Conservation (phyloP, 2,329 filamentous ascomycete genomes). For the Cladosporium halotolerans region DNA sequence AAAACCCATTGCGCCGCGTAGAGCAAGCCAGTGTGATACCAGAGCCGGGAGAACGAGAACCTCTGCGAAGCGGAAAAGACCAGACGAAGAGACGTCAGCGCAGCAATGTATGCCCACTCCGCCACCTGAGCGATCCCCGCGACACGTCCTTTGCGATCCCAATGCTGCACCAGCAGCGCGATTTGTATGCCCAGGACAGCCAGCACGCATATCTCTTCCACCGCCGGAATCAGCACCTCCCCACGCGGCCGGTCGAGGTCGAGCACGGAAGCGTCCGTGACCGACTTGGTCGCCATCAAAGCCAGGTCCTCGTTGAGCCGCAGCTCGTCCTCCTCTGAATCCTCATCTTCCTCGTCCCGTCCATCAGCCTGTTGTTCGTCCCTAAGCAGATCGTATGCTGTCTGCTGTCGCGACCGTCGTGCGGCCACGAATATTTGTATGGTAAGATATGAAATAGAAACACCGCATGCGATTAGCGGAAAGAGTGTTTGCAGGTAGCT, state of each 20-base stretch:
- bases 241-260: conserved; percentile 70
- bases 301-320: conserved; percentile 52
- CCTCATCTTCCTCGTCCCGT: conserved; percentile 27
- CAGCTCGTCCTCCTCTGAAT: conserved; percentile 52
- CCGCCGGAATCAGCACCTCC: conserved; percentile 60
- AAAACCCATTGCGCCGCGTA: conserved; percentile 81
- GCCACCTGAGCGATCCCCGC: conserved; percentile 62
- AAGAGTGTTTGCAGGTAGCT: conserved; percentile 77
- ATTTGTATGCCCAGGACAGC: conserved; percentile 66
- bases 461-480: conserved; percentile 62
- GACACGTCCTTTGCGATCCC: conserved; percentile 47
- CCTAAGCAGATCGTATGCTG: conserved; percentile 53
- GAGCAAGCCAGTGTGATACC: conserved; percentile 86
- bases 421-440: conserved; percentile 51
- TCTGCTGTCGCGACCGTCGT: conserved; percentile 21
- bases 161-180: conserved; percentile 55
- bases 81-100: conserved; percentile 67
- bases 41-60: conserved; percentile 66
- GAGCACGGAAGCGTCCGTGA: conserved; percentile 48
- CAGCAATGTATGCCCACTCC: conserved; percentile 74
- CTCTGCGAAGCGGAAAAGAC: conserved; percentile 53
- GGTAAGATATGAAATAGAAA: conserved; percentile 64
- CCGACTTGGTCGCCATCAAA: conserved; percentile 49
- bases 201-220: conserved; percentile 70
- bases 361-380: conserved; percentile 19